phyloP scores from a whole-genome alignment of 805 yeast species.

The Ogataea nakhonphanomensis region DNA sequence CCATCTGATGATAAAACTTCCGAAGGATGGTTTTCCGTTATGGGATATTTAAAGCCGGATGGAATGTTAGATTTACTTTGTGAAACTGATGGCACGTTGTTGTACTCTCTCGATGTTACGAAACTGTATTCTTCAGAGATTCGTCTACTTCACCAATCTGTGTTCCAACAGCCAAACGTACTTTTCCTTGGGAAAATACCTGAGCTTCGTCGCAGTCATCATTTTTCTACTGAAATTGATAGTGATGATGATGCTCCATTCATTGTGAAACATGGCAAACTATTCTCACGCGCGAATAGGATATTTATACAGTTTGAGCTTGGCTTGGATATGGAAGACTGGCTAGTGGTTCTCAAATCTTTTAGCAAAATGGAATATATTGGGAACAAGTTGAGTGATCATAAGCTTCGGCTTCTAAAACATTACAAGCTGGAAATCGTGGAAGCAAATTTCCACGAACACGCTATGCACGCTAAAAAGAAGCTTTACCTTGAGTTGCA shows the following conservation, averaged over 20 bases:
- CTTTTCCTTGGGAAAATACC: constrained; percentile 56
- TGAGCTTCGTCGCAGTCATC: constrained; percentile 46
- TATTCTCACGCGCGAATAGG: constrained; percentile 24
- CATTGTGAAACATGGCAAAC: constrained; percentile 11
- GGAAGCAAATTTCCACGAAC: constrained; percentile 54
- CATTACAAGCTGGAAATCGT: constrained; percentile 53
- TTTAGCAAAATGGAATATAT: constrained; percentile 56
- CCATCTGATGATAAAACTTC: constrained; percentile 21
- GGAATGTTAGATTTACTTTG: constrained; percentile 59
- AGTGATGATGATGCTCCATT: constrained; percentile 8
- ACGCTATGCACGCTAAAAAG: constrained; percentile 6
- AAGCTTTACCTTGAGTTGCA: constrained; percentile 63
- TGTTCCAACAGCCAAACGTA: constrained; percentile 56
- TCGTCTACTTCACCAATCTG: constrained; percentile 58
- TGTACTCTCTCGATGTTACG: constrained; percentile 57
- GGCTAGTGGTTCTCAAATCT: constrained; percentile 67
- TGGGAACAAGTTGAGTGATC: constrained; percentile 24
- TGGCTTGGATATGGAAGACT: constrained; percentile 69
- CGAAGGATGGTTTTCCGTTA: constrained; percentile 70
- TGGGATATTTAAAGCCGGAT: constrained; percentile 64
- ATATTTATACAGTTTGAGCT: constrained; percentile 61
- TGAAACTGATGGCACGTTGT: constrained; percentile 59
- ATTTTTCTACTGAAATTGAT: constrained; percentile 27
- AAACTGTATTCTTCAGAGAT: constrained; percentile 56
- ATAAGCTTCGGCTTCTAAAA: constrained; percentile 52